Evolutionary conservation across 495 filamentous ascomycete genomes (phyloP).

Genomic region (Mycothermus thermophilus): DNA sequence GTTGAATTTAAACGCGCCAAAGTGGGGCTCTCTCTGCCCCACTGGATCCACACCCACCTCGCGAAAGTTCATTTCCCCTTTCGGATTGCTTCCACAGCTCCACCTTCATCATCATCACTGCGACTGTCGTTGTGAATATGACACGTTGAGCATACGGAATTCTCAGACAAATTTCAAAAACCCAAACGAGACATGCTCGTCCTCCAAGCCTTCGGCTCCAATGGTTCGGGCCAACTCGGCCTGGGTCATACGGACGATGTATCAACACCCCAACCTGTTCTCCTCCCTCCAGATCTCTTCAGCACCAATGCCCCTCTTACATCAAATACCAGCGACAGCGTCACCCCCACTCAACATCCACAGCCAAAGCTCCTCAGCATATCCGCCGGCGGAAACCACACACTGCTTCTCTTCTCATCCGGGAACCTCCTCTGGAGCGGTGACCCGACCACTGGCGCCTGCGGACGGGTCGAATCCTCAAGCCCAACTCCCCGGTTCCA

Average conservation of each 20-base stretch:
- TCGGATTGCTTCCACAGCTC: neutral
- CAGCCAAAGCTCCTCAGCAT: conserved; percentile 23
- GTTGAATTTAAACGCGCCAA: too few species aligned
- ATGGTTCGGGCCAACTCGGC: conserved; percentile 76
- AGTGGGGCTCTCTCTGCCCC: too few species aligned
- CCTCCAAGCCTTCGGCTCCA: conserved; percentile 81
- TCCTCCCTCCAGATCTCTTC: conserved; percentile 32
- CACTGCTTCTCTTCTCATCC: conserved; percentile 46
- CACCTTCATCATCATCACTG: neutral
- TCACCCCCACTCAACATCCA: conserved; percentile 2
- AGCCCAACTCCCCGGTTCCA: conserved; percentile 6
- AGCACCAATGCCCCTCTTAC: too few species aligned
- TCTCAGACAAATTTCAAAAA: too few species aligned
- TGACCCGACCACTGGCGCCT: conserved; percentile 41
- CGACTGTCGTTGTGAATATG: neutral
- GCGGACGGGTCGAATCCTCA: conserved; percentile 19
- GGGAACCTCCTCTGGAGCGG: conserved; percentile 53
- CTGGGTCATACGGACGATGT: conserved; percentile 64
- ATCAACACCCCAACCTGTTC: conserved; percentile 47
- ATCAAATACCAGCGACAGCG: too few species aligned
- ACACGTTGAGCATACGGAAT: too few species aligned
- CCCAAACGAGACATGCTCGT: conserved; percentile 25
- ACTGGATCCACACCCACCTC: neutral
- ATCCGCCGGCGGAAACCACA: conserved; percentile 78
- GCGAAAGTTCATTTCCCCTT: neutral